A percentile compares a stretch with the other conserved stretches of the same genome.
These are phyloP conservation scores for Phytophthora citricola DNA, from an alignment of 352 stramenopile genomes.

Conservation along the genomic window DNA sequence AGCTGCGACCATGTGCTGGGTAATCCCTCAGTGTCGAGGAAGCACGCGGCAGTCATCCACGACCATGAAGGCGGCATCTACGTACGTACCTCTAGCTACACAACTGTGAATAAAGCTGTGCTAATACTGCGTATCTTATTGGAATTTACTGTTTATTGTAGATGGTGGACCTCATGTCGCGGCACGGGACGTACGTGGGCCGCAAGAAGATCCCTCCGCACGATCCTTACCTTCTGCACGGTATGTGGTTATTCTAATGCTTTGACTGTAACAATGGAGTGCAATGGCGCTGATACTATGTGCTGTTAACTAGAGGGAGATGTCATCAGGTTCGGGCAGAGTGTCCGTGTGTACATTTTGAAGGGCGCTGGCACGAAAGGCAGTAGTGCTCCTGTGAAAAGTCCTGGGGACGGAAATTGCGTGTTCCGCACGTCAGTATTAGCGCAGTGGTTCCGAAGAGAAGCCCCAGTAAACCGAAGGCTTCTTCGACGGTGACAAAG, in stretches of 20 bases:
- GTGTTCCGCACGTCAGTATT: conserved; percentile 76
- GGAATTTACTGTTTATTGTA: conserved; percentile 28
- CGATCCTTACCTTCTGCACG: conserved; percentile 82
- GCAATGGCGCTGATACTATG: conserved; percentile 4
- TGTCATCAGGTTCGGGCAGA: conserved; percentile 89
- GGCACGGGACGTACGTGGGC: conserved; percentile 85
- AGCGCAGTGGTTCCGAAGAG: conserved; percentile 76
- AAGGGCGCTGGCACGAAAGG: conserved; percentile 73
- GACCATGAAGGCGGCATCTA: conserved; percentile 84
- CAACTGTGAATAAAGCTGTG: too few species aligned
- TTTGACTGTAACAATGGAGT: too few species aligned
- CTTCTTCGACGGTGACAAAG: conserved; percentile 68
- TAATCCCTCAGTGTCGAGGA: conserved; percentile 88
- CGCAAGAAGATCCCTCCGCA: conserved; percentile 88
- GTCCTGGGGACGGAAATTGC: conserved; percentile 79
- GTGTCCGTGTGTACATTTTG: conserved; percentile 84
- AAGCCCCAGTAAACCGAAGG: conserved; percentile 57
- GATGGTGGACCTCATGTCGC: conserved; percentile 91
- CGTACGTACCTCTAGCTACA: conserved; percentile 39
- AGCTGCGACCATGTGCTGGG: conserved; percentile 87
- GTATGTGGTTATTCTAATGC: conserved; percentile 27
- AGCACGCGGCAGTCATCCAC: conserved; percentile 89
- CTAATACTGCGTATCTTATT: too few species aligned
- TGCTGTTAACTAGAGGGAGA: conserved; percentile 66
- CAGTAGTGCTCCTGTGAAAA: conserved; percentile 82